Conservation (phyloP, 805 yeast species). For the Yamadazyma phyllophila region DNA sequence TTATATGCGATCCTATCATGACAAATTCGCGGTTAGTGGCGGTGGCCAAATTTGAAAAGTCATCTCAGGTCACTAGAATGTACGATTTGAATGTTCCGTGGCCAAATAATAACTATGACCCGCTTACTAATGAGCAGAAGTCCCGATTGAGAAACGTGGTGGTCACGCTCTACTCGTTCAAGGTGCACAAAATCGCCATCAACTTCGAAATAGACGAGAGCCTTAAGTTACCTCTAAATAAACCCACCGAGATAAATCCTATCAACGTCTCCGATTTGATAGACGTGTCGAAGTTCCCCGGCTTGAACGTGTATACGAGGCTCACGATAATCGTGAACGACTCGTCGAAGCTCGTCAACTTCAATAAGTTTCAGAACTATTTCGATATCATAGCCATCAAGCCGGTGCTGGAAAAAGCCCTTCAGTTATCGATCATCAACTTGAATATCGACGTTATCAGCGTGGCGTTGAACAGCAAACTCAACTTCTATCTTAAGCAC, state of each 20-base stretch:
- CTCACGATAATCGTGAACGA: slow-evolving; percentile 77
- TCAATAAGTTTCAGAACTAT: slow-evolving; percentile 43
- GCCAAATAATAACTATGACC: slow-evolving; percentile 57
- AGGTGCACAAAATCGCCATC: slow-evolving; percentile 75
- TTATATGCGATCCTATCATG: neutral
- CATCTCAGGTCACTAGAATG: slow-evolving; percentile 20
- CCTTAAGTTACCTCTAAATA: slow-evolving; percentile 50
- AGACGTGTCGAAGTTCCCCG: slow-evolving; percentile 24
- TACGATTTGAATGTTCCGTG: slow-evolving; percentile 69
- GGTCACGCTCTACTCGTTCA: slow-evolving; percentile 53
- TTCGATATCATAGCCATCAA: slow-evolving; percentile 82
- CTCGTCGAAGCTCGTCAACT: slow-evolving; percentile 68
- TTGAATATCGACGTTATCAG: slow-evolving; percentile 82
- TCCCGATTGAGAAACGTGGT: slow-evolving; percentile 47
- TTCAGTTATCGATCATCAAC: slow-evolving; percentile 69
- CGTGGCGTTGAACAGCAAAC: slow-evolving; percentile 58
- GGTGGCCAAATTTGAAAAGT: slow-evolving; percentile 9
- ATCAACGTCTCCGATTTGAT: slow-evolving; percentile 36
- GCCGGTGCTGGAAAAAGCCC: slow-evolving; percentile 76
- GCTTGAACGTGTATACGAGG: slow-evolving; percentile 55
- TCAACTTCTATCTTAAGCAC: slow-evolving; percentile 79
- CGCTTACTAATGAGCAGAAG: slow-evolving; percentile 40
- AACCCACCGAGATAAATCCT: slow-evolving; percentile 45
- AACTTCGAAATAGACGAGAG: slow-evolving; percentile 58
- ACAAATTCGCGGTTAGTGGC: slow-evolving; percentile 7